Evolutionary conservation across 495 filamentous ascomycete species (phyloP), one percentile per base, ranked within the genome.

Genomic region (Hyaloscypha variabilis): DNA sequence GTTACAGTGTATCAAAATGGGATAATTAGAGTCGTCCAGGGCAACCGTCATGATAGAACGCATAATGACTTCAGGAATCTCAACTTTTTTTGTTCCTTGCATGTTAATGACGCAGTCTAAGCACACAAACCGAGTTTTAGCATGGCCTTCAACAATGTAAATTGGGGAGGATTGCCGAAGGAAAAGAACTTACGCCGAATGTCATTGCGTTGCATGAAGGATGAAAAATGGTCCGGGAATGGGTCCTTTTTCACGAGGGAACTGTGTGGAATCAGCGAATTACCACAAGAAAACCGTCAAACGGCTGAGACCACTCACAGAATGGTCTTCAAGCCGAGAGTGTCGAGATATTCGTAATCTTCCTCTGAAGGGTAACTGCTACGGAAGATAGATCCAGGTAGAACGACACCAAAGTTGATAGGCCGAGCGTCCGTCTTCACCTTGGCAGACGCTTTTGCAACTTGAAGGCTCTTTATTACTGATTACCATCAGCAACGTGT

Each of bases 1-100:
- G 69, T 96, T 96, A 77, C 92, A 96, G 70, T 96, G 92, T 34
- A 96, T 85, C 42, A 95, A 78, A 1, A 96, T 70, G 0, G 92
- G 92, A 64, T 93, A 86, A 62, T 92, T 91, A 14, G 78, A 72
- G 8, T 80, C 77, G 70, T 93, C 81, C 39, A 91, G 77, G 28
- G 93, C 79, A 54, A 93, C 74, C 3, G 82, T 74, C 17, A 94
- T 78, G 52, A 91, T 87, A 11, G 81, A 76, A 62, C 79, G 79
- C 77, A 96, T 88, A 3, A 84, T 82, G 25, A 78, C 73, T n/a
- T 84, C 71, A 0, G 89, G 84, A 21, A 91, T 86, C 8, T 76
- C 77, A 58, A 80, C 78, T 67, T 91, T 90, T 74, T 96, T 95
- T 54, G 94, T 94, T 0, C 92, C 85, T 39, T 85, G 83, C 79